Percentiles rank a stretch among this genome's conserved stretches.
Evolutionary conservation across 2,329 filamentous ascomycete species (phyloP).

Genomic region (Tolypocladium inflatum): DNA sequence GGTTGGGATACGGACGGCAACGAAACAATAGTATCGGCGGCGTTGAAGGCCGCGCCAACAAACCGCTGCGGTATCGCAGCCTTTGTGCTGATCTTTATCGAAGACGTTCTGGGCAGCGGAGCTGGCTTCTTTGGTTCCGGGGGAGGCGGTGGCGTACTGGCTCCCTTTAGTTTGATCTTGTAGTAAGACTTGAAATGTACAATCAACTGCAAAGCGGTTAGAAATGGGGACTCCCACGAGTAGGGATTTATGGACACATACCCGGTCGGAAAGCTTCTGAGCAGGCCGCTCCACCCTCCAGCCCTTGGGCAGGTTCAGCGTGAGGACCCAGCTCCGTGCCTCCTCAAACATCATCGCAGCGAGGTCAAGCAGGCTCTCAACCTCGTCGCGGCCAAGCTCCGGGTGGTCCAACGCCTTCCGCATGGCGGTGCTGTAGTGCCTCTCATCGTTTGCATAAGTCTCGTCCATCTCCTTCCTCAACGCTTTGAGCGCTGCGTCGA

Average conservation of each 20-base stretch:
- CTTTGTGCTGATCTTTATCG: conserved; percentile 30
- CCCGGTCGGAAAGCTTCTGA: conserved; percentile 24
- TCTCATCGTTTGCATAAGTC: conserved; percentile 26
- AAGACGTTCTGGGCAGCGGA: conserved; percentile 20
- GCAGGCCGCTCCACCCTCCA: conserved; percentile 28
- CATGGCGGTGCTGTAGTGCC: conserved; percentile 30
- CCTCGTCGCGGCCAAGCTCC: conserved; percentile 28
- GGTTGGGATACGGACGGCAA: conserved; percentile 1
- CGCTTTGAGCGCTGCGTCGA: conserved; percentile 42
- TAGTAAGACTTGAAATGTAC: conserved; percentile 29
- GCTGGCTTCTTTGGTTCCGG: conserved; percentile 18
- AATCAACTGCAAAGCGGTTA: conserved; percentile 20
- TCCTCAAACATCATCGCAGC: conserved; percentile 38
- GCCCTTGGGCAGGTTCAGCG: conserved; percentile 28
- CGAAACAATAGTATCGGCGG: conserved; percentile 1
- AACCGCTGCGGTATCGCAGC: conserved; percentile 12
- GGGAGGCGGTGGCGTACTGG: conserved; percentile 12
- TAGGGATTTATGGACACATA: conserved; percentile 11
- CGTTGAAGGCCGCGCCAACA: not conserved
- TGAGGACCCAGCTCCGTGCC: conserved; percentile 30
- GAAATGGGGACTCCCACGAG: not conserved
- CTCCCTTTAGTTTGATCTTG: conserved; percentile 22
- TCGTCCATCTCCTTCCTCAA: conserved; percentile 34
- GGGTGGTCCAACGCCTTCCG: conserved; percentile 31
- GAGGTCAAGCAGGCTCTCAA: conserved; percentile 32